Evolutionary conservation across 2,329 filamentous ascomycete species (phyloP).

Genomic region (Aureobasidium sp.): DNA sequence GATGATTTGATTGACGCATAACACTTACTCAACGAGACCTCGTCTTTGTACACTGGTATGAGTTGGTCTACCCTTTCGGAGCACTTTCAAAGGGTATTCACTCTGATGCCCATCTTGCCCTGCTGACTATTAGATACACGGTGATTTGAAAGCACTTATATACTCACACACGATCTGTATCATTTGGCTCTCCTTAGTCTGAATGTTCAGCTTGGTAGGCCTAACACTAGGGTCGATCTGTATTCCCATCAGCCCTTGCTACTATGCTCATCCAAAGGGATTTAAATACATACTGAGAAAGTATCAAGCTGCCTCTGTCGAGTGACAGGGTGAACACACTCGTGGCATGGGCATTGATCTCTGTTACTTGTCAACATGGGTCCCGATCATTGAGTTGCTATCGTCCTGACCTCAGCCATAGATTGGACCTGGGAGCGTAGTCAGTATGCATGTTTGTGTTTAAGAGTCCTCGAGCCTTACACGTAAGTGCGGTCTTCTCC

Average conservation of each 20-base stretch:
- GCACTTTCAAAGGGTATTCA: slow-evolving; percentile 12
- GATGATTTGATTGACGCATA: background rate
- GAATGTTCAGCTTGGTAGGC: background rate
- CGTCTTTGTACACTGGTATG: slow-evolving; percentile 3
- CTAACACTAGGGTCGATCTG: slow-evolving; percentile 7
- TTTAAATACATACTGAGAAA: background rate
- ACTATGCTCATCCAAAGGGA: background rate
- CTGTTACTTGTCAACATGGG: background rate
- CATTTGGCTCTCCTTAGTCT: background rate
- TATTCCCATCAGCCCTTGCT: background rate
- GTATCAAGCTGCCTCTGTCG: slow-evolving; percentile 15
- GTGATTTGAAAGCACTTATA: no score
- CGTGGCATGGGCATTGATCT: slow-evolving; percentile 14
- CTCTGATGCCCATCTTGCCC: slow-evolving; percentile 15
- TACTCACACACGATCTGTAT: slow-evolving; percentile 13
- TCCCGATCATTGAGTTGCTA: background rate
- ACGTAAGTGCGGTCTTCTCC: slow-evolving; percentile 2
- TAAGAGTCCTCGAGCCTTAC: background rate
- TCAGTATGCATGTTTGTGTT: background rate
- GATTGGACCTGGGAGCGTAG: background rate
- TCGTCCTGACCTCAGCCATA: slow-evolving; percentile 9
- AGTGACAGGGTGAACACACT: slow-evolving; percentile 15
- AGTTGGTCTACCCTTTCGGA: slow-evolving; percentile 11
- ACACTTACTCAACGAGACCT: slow-evolving; percentile 12
- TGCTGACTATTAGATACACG: background rate